Conservation (phyloP, 2,329 filamentous ascomycete species). For the Apiospora koreana region DNA sequence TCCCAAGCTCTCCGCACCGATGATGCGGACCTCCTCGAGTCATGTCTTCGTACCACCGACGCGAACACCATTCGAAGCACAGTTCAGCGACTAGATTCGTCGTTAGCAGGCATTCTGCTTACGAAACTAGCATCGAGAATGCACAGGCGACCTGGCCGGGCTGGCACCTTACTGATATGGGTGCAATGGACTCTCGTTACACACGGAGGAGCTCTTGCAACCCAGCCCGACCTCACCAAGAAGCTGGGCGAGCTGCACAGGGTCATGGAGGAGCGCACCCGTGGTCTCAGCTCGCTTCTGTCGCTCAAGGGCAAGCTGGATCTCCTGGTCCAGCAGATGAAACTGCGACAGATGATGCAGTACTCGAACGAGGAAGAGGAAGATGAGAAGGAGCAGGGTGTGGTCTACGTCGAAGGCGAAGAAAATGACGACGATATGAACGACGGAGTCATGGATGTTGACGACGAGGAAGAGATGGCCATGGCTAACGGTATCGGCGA, state of each 20-base stretch:
- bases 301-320: conserved; percentile 94
- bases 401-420: conserved; percentile 87
- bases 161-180: conserved; percentile 90
- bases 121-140: conserved; percentile 84
- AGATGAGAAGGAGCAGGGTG: conserved; percentile 67
- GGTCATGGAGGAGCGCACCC: conserved; percentile 84
- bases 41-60: conserved; percentile 82
- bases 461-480: conserved; percentile 57
- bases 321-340: conserved; percentile 88
- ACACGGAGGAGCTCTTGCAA: conserved; percentile 87
- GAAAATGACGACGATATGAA: conserved; percentile 55
- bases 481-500: conserved; percentile 54
- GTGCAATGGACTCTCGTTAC: conserved; percentile 92
- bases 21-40: conserved; percentile 86
- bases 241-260: conserved; percentile 78
- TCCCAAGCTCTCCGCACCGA: conserved; percentile 91
- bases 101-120: conserved; percentile 76
- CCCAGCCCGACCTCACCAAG: conserved; percentile 79
- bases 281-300: conserved; percentile 78
- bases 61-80: conserved; percentile 79
- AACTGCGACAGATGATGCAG: conserved; percentile 72
- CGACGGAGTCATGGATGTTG: conserved; percentile 50
- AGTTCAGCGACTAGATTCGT: conserved; percentile 85
- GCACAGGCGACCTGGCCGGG: conserved; percentile 83
- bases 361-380: conserved; percentile 54